Conservation (phyloP, 768 basidiomycete genomes). For the Lyophyllum semitale region DNA sequence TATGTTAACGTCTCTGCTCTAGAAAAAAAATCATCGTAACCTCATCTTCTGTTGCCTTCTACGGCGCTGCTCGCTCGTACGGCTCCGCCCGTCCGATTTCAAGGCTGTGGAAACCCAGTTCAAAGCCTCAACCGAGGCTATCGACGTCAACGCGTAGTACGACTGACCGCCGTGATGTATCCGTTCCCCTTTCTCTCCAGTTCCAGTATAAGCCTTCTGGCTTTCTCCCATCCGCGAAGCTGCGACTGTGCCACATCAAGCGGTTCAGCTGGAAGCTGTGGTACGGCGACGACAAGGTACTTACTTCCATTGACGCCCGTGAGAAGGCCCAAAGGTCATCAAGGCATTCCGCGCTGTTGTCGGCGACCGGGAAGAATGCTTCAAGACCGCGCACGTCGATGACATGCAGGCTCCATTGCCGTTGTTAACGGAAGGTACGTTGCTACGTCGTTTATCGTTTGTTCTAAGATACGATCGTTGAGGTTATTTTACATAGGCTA, state of each 20-base stretch:
- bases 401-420: constrained; percentile 85
- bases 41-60: constrained; percentile 64
- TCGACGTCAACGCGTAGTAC: constrained; percentile 77
- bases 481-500: constrained; percentile 65
- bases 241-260: constrained; percentile 93
- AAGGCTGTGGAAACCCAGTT: constrained; percentile 81
- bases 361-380: constrained; percentile 89
- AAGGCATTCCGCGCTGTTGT: constrained; percentile 92
- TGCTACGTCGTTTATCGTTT: background rate
- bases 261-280: constrained; percentile 98
- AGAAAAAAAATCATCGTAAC: constrained; percentile 78
- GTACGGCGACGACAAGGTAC: constrained; percentile 83
- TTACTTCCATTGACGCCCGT: constrained; percentile 76
- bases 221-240: constrained; percentile 91
- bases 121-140: constrained; percentile 48
- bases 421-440: constrained; percentile 96
- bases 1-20: no score
- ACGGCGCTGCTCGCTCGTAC: constrained; percentile 79
- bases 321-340: constrained; percentile 87
- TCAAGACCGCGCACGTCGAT: constrained; percentile 74
- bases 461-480: constrained; percentile 10
- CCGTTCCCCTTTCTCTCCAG: constrained; percentile 79
- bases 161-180: constrained; percentile 69
- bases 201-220: constrained; percentile 90
- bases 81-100: constrained; percentile 74